A percentile compares a stretch with the other conserved stretches of the same genome.
Conservation (phyloP, 1,284 basidiomycete species). For the Fomitopsis schrenkii region DNA sequence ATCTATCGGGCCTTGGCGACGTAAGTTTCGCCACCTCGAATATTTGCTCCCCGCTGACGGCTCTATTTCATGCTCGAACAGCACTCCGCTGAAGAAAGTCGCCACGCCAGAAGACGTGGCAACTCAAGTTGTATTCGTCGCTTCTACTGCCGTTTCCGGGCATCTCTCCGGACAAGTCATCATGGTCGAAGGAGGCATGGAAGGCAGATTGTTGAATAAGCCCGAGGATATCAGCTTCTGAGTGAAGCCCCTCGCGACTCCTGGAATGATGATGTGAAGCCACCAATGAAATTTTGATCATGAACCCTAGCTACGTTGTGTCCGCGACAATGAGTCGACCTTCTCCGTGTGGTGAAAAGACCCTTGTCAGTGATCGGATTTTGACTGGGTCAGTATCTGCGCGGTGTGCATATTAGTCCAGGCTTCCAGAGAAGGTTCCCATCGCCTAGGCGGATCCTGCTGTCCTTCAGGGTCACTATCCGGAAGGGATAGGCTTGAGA, state of each 20-base stretch:
- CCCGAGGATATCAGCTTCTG: conserved; percentile 28
- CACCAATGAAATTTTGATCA: too few relatives aligned
- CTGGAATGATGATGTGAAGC: too few relatives aligned
- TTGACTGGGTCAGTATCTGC: too few relatives aligned
- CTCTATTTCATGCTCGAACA: conserved; percentile 20
- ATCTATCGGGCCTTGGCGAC: conserved; percentile 59
- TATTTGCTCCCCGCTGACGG: not conserved
- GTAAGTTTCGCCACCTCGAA: conserved; percentile 33
- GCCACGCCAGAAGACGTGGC: conserved; percentile 63
- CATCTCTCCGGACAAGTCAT: conserved; percentile 70
- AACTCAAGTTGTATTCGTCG: conserved; percentile 57
- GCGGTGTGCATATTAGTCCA: too few relatives aligned
- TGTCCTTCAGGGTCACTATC: too few relatives aligned
- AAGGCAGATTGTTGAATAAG: conserved; percentile 51
- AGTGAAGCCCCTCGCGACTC: not conserved
- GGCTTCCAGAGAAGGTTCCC: too few relatives aligned
- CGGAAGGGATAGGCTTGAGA: too few relatives aligned
- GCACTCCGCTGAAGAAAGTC: conserved; percentile 70
- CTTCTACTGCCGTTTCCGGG: conserved; percentile 61
- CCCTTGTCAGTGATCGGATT: too few relatives aligned
- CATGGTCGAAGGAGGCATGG: conserved; percentile 77
- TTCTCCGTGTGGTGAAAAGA: too few relatives aligned
- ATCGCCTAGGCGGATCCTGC: too few relatives aligned
- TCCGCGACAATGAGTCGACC: too few relatives aligned
- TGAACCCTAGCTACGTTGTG: too few relatives aligned